These are phyloP conservation scores for Cladosporium sphaerospermum DNA, from an alignment of 2,329 filamentous ascomycete genomes.

Conservation along the genomic window DNA sequence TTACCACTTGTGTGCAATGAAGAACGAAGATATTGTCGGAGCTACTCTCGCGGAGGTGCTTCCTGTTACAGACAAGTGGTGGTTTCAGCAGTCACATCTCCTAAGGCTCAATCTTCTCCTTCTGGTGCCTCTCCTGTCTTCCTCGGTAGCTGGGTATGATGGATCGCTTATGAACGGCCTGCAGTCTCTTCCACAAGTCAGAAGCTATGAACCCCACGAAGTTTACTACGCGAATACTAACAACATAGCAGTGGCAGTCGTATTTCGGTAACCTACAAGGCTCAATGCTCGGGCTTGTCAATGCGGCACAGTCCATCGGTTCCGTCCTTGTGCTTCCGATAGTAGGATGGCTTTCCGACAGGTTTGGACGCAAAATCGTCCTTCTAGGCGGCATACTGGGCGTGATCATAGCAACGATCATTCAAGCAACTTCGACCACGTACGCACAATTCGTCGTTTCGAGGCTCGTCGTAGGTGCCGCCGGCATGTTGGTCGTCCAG, in stretches of 20 bases:
- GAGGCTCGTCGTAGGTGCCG: conserved; percentile 33
- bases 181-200: conserved; percentile 21
- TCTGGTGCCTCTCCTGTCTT: conserved; percentile 32
- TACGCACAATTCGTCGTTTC: conserved; percentile 28
- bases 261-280: conserved; percentile 3
- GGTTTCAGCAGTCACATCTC: conserved; percentile 40
- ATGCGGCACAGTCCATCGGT: conserved; percentile 1
- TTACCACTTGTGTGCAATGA: conserved; percentile 13
- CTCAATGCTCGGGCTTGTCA: conserved; percentile 2
- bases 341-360: conserved; percentile 1
- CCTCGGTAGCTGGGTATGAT: conserved; percentile 14
- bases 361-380: conserved; percentile 1
- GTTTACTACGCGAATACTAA: conserved; percentile 15
- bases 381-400: background rate
- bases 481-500: conserved; percentile 45
- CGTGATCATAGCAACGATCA: conserved; percentile 5
- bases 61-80: conserved; percentile 36
- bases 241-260: conserved; percentile 13
- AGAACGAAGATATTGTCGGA: conserved; percentile 28
- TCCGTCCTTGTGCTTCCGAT: background rate
- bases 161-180: conserved; percentile 15
- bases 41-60: conserved; percentile 32
- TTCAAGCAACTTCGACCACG: conserved; percentile 1
- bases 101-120: conserved; percentile 41
- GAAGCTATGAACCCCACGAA: background rate